These are phyloP conservation scores for Sporobolomyces roseus DNA, from an alignment of 768 basidiomycete species.

Conservation along the genomic window DNA sequence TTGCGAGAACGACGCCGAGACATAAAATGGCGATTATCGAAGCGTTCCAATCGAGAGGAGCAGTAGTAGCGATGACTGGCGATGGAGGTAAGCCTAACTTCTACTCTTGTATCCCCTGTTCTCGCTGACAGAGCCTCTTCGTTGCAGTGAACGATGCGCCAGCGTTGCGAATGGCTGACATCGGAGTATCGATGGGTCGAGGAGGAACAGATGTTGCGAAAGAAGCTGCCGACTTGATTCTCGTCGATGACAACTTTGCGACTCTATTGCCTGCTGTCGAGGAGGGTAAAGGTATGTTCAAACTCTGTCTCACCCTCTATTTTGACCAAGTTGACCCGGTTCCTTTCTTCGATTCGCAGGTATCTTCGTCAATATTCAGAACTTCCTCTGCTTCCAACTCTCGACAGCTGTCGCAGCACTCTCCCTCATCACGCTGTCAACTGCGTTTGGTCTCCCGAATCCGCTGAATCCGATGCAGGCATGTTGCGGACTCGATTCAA, in stretches of 20 bases:
- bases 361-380: conserved; percentile 98
- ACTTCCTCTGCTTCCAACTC: conserved; percentile 93
- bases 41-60: conserved; percentile 83
- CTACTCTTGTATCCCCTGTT: not conserved
- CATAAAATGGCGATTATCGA: conserved; percentile 98
- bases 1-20: conserved; percentile 89
- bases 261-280: conserved; percentile 84
- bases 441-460: conserved; percentile 80
- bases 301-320: no score
- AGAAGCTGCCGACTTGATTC: conserved; percentile 93
- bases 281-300: conserved; percentile 51
- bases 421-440: conserved; percentile 90
- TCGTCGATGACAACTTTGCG: conserved; percentile 95
- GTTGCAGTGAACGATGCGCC: conserved; percentile 84
- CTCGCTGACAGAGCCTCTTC: not conserved
- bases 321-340: no score
- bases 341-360: conserved; percentile 68
- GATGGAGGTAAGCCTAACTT: conserved; percentile 82
- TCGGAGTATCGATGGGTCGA: conserved; percentile 96
- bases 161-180: conserved; percentile 94
- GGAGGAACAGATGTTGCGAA: conserved; percentile 98
- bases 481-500: not conserved
- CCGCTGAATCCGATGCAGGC: conserved; percentile 87
- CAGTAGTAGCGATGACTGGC: conserved; percentile 94
- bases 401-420: conserved; percentile 95